phyloP scores from a whole-genome alignment of 1,284 basidiomycete species.

The Ustilago trichophora region DNA sequence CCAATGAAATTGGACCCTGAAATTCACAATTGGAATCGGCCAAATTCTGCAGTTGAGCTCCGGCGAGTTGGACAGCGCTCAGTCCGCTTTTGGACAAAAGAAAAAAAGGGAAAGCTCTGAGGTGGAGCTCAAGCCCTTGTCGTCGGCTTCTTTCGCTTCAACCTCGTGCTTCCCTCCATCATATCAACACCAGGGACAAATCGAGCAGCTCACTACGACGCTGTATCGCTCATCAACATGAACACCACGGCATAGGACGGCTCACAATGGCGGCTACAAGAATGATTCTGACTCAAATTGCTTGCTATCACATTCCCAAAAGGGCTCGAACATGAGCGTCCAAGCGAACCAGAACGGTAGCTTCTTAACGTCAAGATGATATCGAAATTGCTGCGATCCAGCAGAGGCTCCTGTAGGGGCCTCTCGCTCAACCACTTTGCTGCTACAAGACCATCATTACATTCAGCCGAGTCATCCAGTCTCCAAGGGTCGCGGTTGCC shows the following conservation, averaged over 20 bases:
- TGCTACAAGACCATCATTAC: neutral
- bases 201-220: no score
- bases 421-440: neutral
- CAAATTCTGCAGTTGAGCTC: slow-evolving; percentile 9
- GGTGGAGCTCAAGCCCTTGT: neutral
- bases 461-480: neutral
- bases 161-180: no score
- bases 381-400: slow-evolving; percentile 2
- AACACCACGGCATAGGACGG: no score
- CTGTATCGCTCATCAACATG: no score
- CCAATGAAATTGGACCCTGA: slow-evolving; percentile 39
- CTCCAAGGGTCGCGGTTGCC: neutral
- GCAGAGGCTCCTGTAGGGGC: neutral
- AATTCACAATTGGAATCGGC: no score
- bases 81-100: slow-evolving; percentile 22
- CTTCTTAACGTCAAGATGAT: neutral
- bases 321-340: no score
- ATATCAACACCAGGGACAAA: no score
- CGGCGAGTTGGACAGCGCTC: slow-evolving; percentile 6
- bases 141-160: no score
- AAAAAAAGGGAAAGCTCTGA: neutral
- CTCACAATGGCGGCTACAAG: no score
- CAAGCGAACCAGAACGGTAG: neutral
- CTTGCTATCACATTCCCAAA: no score
- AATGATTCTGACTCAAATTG: no score